Evolutionary conservation across 306 rosid species (phyloP), one percentile per base, ranked within the genome.

Genomic region (Cucurbita ficifolia): DNA sequence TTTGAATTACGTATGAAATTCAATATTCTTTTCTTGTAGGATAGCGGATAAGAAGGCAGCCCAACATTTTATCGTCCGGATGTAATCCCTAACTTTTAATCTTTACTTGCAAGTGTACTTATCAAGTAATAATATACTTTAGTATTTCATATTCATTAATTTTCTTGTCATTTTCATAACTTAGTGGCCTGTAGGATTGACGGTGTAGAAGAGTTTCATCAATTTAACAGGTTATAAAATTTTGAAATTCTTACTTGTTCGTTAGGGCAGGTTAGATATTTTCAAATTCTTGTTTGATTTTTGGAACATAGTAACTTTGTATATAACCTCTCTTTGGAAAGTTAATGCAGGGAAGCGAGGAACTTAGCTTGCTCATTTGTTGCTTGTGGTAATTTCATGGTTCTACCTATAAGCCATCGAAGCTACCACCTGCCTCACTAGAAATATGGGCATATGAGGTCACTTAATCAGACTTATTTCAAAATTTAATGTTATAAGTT

Each of bases 381-480:
- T 21, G n/a, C 14, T 33, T 24, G 2, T 51, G 50, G 79, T 63
- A 21, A 58, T 4, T 35, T 63, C 92, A 91, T 97, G 99, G 99
- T 21, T 64, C 87, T 76, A 65, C 50, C 72, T 90, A 95, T 81
- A 74, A 81, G 78, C 89, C 99, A 48, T 85, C 99, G 55, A 89
- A 73, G 82, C 81, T 87, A 77, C 99, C 99, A 35, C 90, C 99
- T 8, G 78, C 86, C 69, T 96, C 97, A 21, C 89, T 95, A 74
- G 87, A 83, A 79, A 33, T 95, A 80, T 95, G 99, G 99, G 96
- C 97, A 29, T 95, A 95, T 48, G 99, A 95, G 97, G 99, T 94
- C 72, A 49, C 45, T 76, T 53, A 59, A 46, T 62, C 29, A 59
- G 6, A 8, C 63, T 38, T 38, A 13, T 17, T 52, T 70, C 55